Base-by-base conservation (phyloP, 495 filamentous ascomycete genomes). In the Diplogelasinospora grovesii region DNA sequence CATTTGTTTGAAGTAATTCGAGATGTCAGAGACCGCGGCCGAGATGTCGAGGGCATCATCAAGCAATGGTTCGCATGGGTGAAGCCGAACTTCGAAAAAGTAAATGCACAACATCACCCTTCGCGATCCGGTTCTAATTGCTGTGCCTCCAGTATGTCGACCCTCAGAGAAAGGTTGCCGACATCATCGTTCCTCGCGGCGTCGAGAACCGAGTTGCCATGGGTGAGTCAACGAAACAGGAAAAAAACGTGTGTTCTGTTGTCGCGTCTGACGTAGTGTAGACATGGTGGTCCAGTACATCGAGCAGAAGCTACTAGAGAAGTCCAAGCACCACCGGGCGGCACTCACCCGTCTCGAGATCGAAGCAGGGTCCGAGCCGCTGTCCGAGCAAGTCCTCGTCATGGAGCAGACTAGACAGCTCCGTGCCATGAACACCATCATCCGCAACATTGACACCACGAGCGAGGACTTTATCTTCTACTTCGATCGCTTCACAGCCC, bases 11-110 rank as follows among this genome's bases (percentile, higher is more conserved):
- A 35, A 94, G 86, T 95, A 46, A 59, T 89, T 26, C 84, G 89
- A 50, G 89, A 96, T 65, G 84, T 95, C 11, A 74, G 71, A 46
- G 83, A 93, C 50, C 73, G 89, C 50, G 87, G 86, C 6, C 72
- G 89, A 39, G 86, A 93, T 44, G 80, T 96, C 41, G 86, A 95
- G 48, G 92, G 92, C 26, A 89, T 89, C 53, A 89, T 97, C 53
- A 97, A 97, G 61, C 92, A 98, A 62, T 98, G 92, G 92, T 95
- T 95, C 57, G 60, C 60, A 24, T 98, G 82, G 61, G 92, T 98
- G 6, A 98, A 98, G 62, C 92, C 92, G 3, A 96, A 95, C 44
- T 96, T 89, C 49, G 83, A 88, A 41, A 73, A 70, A 56, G 69
- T 62, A 57, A 40, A 50, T 20, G 8, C 9, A 2, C 22, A 11